Evolutionary conservation across 108 stramenopile species (phyloP).

Genomic region (Cyclotella kingstonii): DNA sequence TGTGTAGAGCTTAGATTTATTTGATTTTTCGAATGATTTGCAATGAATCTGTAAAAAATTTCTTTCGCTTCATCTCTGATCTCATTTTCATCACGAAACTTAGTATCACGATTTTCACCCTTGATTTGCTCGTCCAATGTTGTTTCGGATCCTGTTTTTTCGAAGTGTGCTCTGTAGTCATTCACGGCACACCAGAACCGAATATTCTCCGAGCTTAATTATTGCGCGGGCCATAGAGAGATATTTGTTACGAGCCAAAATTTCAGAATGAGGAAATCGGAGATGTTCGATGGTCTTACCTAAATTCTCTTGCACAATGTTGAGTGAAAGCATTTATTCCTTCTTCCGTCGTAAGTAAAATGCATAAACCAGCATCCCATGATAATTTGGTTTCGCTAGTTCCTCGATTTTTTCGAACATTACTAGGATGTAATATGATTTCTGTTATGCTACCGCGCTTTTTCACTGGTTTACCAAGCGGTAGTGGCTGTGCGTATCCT

Average conservation of each 20-base stretch:
- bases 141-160: constrained; percentile 9
- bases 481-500: constrained; percentile 42
- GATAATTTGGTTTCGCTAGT: constrained; percentile 15
- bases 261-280: not conserved
- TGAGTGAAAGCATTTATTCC: constrained; percentile 39
- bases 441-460: not conserved
- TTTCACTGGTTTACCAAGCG: not conserved
- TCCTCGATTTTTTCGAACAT: not conserved
- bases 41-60: constrained; percentile 33
- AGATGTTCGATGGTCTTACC: constrained; percentile 5
- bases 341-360: constrained; percentile 39
- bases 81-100: not conserved
- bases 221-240: not conserved
- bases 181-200: constrained; percentile 50
- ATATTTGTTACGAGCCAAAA: not conserved
- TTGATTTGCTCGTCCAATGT: not conserved
- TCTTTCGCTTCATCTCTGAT: constrained; percentile 18
- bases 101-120: not conserved
- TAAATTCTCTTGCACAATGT: constrained; percentile 50
- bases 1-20: constrained; percentile 44
- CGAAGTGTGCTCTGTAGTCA: constrained; percentile 36
- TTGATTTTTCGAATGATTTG: constrained; percentile 21
- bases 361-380: constrained; percentile 47
- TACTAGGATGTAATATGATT: not conserved
- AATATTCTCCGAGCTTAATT: constrained; percentile 27